Evolutionary conservation across 1,284 basidiomycete genomes (phyloP).

Genomic region (Cryptococcus sp.): DNA sequence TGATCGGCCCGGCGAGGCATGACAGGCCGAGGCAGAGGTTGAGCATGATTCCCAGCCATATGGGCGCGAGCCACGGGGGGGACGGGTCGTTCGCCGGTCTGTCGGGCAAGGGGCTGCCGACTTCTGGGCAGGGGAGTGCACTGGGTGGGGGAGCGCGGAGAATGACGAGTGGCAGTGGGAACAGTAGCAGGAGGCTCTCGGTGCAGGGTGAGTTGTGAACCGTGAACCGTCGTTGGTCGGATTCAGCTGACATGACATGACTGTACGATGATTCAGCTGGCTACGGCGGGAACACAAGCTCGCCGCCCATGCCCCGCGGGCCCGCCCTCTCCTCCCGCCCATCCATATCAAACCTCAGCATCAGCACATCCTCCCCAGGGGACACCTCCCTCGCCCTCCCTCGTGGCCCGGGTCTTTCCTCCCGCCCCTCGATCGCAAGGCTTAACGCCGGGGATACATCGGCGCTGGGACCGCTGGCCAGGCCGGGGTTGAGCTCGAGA

Average conservation of each 20-base stretch:
- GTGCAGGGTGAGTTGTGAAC: slow-evolving; percentile 9
- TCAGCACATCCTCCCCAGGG: background rate
- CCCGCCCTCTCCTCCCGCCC: slow-evolving; percentile 3
- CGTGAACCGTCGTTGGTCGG: background rate
- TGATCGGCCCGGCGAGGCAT: slow-evolving; percentile 17
- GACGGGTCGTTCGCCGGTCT: slow-evolving; percentile 8
- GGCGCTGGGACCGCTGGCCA: background rate
- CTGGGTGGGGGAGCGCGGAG: slow-evolving; percentile 11
- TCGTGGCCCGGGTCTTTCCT: background rate
- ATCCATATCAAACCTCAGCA: slow-evolving; percentile 4
- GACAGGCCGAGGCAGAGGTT: slow-evolving; percentile 15
- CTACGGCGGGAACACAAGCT: slow-evolving; percentile 1
- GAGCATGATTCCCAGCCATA: slow-evolving; percentile 12
- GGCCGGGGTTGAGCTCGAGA: slow-evolving; percentile 1
- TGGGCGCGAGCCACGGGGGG: background rate
- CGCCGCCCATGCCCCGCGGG: slow-evolving; percentile 1
- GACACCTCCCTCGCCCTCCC: background rate
- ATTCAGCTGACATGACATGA: background rate
- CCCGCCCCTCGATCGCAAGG: background rate
- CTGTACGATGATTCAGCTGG: slow-evolving; percentile 1
- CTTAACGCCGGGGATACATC: background rate
- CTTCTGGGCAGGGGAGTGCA: slow-evolving; percentile 2
- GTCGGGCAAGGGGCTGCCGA: slow-evolving; percentile 10
- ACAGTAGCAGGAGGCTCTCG: slow-evolving; percentile 9
- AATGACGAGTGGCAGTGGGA: background rate